These are phyloP conservation scores for Thymus quinquecostatus DNA, from an alignment of 257 asterid species.

Conservation along the genomic window DNA sequence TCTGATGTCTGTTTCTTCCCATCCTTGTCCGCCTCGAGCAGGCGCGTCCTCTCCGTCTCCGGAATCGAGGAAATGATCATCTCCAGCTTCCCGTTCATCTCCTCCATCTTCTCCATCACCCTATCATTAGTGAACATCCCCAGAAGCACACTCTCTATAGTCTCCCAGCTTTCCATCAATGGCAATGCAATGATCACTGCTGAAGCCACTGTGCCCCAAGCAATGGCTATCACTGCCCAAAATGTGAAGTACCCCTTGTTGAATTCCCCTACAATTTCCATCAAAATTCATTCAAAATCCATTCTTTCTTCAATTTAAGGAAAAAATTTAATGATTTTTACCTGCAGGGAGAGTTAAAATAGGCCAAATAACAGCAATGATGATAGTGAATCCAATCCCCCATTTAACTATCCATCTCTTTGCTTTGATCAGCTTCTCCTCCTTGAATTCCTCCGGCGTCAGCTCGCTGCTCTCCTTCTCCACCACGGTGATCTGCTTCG, in stretches of 20 bases:
- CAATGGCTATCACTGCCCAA: constrained; percentile 87
- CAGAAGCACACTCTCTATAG: constrained; percentile 57
- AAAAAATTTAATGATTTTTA: constrained; percentile 18
- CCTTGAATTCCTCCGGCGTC: constrained; percentile 63
- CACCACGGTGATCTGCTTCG: constrained; percentile 74
- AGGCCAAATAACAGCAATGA: constrained; percentile 84
- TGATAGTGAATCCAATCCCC: constrained; percentile 79
- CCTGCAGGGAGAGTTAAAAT: constrained; percentile 87
- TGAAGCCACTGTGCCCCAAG: constrained; percentile 86
- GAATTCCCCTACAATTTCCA: constrained; percentile 68
- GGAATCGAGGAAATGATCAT: constrained; percentile 66
- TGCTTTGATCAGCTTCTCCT: constrained; percentile 64
- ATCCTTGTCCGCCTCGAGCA: constrained; percentile 63
- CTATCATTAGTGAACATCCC: constrained; percentile 91
- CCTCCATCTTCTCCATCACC: constrained; percentile 79
- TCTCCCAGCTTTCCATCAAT: constrained; percentile 73
- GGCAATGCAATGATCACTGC: constrained; percentile 82
- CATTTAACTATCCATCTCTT: constrained; percentile 83
- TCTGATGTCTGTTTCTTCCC: constrained; percentile 54
- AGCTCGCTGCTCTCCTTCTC: constrained; percentile 73
- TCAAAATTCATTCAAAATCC: background rate
- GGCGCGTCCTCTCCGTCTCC: constrained; percentile 70
- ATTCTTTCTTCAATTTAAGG: background rate
- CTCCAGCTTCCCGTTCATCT: constrained; percentile 63
- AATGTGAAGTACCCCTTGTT: constrained; percentile 83